Conservation (phyloP, 106 monocot species). For the Posidonia australis region DNA sequence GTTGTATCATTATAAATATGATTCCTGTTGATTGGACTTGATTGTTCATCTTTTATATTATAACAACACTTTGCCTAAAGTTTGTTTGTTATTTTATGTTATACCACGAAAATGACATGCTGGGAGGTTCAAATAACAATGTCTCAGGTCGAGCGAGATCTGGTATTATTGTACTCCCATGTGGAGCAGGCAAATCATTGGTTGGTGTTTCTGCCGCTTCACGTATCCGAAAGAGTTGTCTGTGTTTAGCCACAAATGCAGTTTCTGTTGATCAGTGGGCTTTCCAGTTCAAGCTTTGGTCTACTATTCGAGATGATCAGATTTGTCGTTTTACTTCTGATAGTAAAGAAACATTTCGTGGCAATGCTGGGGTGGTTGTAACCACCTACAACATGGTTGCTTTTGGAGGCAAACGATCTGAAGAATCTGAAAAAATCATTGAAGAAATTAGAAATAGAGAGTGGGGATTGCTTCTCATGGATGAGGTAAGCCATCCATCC, state of each 20-base stretch:
- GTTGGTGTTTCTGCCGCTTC: conserved; percentile 98
- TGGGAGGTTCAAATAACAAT: neutral
- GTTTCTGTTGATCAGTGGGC: conserved; percentile 99
- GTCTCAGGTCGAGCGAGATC: conserved; percentile 82
- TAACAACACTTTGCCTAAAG: too few relatives aligned
- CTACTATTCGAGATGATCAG: conserved; percentile 88
- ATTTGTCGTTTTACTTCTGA: conserved; percentile 97
- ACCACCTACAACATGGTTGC: conserved; percentile 99
- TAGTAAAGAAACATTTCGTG: conserved; percentile 89
- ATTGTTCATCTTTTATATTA: too few relatives aligned
- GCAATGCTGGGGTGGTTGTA: conserved; percentile 96
- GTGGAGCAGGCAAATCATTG: conserved; percentile 97
- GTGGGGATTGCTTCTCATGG: conserved; percentile 99
- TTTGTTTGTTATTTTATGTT: too few relatives aligned
- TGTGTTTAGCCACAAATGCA: conserved; percentile 97
- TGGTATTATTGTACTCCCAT: conserved; percentile 97
- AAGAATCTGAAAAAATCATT: conserved; percentile 98
- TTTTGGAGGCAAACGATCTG: conserved; percentile 92
- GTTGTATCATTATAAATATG: too few relatives aligned
- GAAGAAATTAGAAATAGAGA: conserved; percentile 99
- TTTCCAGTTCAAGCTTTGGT: conserved; percentile 99
- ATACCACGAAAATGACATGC: neutral
- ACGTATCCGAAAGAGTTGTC: conserved; percentile 81
- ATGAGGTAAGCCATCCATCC: conserved; percentile 44
- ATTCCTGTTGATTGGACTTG: too few relatives aligned